Conservation (phyloP, 208 protist species). For the Lotmaria passim region DNA sequence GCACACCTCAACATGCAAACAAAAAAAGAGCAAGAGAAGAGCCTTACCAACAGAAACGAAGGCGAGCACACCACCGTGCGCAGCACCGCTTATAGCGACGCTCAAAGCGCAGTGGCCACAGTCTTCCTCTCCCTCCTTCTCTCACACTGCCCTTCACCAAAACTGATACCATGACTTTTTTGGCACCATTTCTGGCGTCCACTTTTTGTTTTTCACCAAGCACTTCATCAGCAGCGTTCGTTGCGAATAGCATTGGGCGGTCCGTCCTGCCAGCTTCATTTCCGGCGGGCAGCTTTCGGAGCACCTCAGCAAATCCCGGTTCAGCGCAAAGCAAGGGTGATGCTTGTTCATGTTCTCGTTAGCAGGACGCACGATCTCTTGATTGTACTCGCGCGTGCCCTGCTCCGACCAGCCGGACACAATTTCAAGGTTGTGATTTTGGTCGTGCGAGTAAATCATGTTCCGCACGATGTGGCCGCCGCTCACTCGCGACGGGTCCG, state of each 20-base stretch:
- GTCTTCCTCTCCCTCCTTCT: neutral
- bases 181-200: slow-evolving; percentile 31
- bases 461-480: slow-evolving; percentile 83
- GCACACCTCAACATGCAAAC: too few relatives aligned
- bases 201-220: slow-evolving; percentile 70
- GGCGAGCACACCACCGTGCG: neutral
- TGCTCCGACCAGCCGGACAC: slow-evolving; percentile 77
- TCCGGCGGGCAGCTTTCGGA: slow-evolving; percentile 59
- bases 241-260: slow-evolving; percentile 65
- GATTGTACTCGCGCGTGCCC: slow-evolving; percentile 70
- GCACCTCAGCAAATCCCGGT: slow-evolving; percentile 59
- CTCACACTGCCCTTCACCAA: slow-evolving; percentile 27
- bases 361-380: slow-evolving; percentile 64
- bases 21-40: neutral
- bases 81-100: neutral
- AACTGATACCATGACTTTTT: slow-evolving; percentile 50
- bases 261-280: slow-evolving; percentile 79
- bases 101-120: neutral
- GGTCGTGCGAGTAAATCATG: slow-evolving; percentile 79
- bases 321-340: slow-evolving; percentile 67
- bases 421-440: slow-evolving; percentile 60
- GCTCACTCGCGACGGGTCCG: slow-evolving; percentile 54
- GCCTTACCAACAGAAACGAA: neutral
- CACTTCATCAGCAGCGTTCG: slow-evolving; percentile 75
- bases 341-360: slow-evolving; percentile 36